These are phyloP conservation scores for Russula emetica DNA, from an alignment of 768 basidiomycete species.

Conservation along the genomic window DNA sequence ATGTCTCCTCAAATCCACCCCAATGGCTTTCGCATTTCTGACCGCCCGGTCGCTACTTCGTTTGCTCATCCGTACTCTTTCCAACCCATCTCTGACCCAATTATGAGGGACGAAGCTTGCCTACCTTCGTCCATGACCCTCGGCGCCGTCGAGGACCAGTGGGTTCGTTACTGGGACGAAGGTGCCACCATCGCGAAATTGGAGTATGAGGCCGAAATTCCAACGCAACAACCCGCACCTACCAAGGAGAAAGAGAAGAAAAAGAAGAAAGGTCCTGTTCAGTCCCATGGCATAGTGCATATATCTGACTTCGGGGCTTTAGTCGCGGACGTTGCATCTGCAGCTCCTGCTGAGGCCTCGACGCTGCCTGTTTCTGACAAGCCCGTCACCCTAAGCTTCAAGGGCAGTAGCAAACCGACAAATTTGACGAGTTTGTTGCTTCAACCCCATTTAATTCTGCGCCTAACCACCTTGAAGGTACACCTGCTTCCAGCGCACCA, in stretches of 20 bases:
- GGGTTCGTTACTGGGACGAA: conserved; percentile 93
- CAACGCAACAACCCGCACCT: conserved; percentile 39
- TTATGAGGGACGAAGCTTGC: conserved; percentile 73
- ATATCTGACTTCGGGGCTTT: neutral
- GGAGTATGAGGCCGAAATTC: conserved; percentile 73
- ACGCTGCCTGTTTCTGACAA: conserved; percentile 71
- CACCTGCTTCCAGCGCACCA: conserved; percentile 32
- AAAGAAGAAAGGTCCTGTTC: conserved; percentile 50
- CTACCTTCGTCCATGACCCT: conserved; percentile 60
- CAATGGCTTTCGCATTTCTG: conserved; percentile 88
- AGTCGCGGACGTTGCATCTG: conserved; percentile 8
- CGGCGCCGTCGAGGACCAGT: conserved; percentile 67
- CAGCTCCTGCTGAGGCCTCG: conserved; percentile 48
- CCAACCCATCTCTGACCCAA: conserved; percentile 69
- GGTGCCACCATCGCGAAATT: conserved; percentile 67
- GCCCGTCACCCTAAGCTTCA: conserved; percentile 75
- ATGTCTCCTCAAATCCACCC: conserved; percentile 88
- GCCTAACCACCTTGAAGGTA: conserved; percentile 7
- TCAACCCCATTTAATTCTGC: conserved; percentile 9
- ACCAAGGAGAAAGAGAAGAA: conserved; percentile 58
- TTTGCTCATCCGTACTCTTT: conserved; percentile 92
- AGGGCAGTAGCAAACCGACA: conserved; percentile 29
- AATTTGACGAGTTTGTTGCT: conserved; percentile 27
- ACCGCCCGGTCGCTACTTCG: conserved; percentile 83
- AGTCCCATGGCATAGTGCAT: neutral